These are phyloP conservation scores for Wakefieldia striispora DNA, from an alignment of 768 basidiomycete genomes.

Conservation along the genomic window DNA sequence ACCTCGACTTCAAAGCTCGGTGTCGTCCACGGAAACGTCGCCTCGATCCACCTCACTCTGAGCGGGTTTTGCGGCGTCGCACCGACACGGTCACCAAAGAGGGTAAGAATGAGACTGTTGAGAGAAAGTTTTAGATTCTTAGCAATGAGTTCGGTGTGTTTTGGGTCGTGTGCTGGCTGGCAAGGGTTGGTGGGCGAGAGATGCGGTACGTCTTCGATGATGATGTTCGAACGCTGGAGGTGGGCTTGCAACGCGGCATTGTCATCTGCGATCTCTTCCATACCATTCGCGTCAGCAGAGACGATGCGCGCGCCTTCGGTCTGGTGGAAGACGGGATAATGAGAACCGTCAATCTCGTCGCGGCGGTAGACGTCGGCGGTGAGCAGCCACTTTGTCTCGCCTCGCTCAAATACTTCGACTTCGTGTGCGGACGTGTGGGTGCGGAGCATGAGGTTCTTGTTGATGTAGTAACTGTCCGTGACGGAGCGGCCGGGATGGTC, in stretches of 20 bases:
- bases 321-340: slow-evolving; percentile 99
- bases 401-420: slow-evolving; percentile 81
- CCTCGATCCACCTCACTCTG: slow-evolving; percentile 94
- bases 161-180: slow-evolving; percentile 75
- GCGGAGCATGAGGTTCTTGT: slow-evolving; percentile 85
- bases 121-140: slow-evolving; percentile 86
- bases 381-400: slow-evolving; percentile 81
- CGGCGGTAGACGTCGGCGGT: slow-evolving; percentile 97
- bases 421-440: slow-evolving; percentile 99
- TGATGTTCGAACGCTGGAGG: slow-evolving; percentile 70
- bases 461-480: slow-evolving; percentile 96
- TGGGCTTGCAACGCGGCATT: slow-evolving; percentile 60
- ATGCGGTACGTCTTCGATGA: slow-evolving; percentile 84
- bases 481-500: slow-evolving; percentile 92
- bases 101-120: slow-evolving; percentile 76
- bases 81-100: slow-evolving; percentile 68
- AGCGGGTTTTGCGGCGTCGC: slow-evolving; percentile 65
- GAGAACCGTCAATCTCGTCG: slow-evolving; percentile 96
- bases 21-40: slow-evolving; percentile 96
- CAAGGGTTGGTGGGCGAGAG: slow-evolving; percentile 74
- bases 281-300: slow-evolving; percentile 50
- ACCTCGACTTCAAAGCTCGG: slow-evolving; percentile 99
- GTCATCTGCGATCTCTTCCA: slow-evolving; percentile 66
- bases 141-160: slow-evolving; percentile 69
- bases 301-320: slow-evolving; percentile 93